phyloP scores from a whole-genome alignment of 805 yeast species.

The Monosporozyma yasuniensis region DNA sequence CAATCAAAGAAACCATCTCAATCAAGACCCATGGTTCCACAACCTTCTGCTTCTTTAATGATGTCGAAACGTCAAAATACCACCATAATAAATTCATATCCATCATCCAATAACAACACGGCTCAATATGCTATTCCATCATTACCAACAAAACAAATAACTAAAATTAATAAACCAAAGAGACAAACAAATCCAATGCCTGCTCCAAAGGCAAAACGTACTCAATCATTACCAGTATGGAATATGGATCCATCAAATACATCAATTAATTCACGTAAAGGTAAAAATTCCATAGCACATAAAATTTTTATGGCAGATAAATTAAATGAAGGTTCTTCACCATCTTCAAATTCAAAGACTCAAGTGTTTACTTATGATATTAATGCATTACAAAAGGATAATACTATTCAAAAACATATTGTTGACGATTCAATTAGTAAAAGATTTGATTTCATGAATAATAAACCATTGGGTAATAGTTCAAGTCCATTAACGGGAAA shows the following conservation, averaged over 20 bases:
- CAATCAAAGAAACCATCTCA: constrained; percentile 1
- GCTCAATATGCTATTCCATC: constrained; percentile 1
- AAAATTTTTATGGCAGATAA: constrained; percentile 29
- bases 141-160: background rate
- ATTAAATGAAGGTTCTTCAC: constrained; percentile 15
- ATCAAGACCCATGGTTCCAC: background rate
- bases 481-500: constrained; percentile 4
- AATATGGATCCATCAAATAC: constrained; percentile 14
- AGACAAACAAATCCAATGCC: constrained; percentile 36
- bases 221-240: constrained; percentile 38
- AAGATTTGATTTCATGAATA: constrained; percentile 29
- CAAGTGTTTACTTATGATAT: constrained; percentile 14
- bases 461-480: constrained; percentile 9
- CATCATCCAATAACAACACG: background rate
- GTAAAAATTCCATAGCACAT: constrained; percentile 28
- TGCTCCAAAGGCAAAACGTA: constrained; percentile 40
- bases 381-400: constrained; percentile 21
- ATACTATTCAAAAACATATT: constrained; percentile 17
- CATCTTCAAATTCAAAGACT: background rate
- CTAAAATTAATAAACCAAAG: constrained; percentile 5
- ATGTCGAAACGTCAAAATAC: background rate
- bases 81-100: background rate
- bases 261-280: constrained; percentile 5
- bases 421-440: constrained; percentile 27
- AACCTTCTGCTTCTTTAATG: background rate